phyloP scores from a whole-genome alignment of 345 rosid species.

The Ricinus communis region DNA sequence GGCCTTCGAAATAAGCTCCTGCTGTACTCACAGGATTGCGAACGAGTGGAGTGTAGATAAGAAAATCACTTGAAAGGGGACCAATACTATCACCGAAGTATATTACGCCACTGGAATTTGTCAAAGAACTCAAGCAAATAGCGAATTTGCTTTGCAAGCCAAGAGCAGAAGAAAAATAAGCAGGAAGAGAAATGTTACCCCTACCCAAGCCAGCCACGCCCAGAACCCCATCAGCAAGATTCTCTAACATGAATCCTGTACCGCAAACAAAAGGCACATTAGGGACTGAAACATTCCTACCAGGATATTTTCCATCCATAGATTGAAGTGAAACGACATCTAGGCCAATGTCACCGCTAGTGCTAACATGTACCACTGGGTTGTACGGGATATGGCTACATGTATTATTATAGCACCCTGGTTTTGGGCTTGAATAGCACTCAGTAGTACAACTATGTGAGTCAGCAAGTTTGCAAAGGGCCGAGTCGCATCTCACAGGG shows the following conservation, averaged over 20 bases:
- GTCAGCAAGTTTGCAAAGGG: slow-evolving; percentile 47
- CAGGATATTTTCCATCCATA: slow-evolving; percentile 2
- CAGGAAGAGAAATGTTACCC: slow-evolving; percentile 1
- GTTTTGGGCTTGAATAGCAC: slow-evolving; percentile 8
- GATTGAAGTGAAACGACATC: slow-evolving; percentile 13
- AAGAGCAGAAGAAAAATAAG: slow-evolving; percentile 12
- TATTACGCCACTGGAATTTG: slow-evolving; percentile 12
- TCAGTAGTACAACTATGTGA: slow-evolving; percentile 1
- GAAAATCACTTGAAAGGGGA: background rate
- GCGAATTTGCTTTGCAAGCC: slow-evolving; percentile 14
- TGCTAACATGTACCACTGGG: background rate
- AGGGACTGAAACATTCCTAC: background rate
- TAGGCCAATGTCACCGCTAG: background rate
- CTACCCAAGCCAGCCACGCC: slow-evolving; percentile 28
- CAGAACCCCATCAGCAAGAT: slow-evolving; percentile 17
- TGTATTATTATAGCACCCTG: slow-evolving; percentile 23
- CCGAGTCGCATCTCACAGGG: slow-evolving; percentile 48
- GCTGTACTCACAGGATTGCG: slow-evolving; percentile 17
- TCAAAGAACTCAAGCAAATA: slow-evolving; percentile 13
- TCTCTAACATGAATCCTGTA: background rate
- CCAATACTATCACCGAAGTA: slow-evolving; percentile 4
- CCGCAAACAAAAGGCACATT: slow-evolving; percentile 3
- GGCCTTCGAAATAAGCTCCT: background rate
- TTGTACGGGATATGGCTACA: slow-evolving; percentile 2
- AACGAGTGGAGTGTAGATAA: slow-evolving; percentile 19